phyloP scores from a whole-genome alignment of 108 stramenopile species.

The Pelagomonas calceolata region DNA sequence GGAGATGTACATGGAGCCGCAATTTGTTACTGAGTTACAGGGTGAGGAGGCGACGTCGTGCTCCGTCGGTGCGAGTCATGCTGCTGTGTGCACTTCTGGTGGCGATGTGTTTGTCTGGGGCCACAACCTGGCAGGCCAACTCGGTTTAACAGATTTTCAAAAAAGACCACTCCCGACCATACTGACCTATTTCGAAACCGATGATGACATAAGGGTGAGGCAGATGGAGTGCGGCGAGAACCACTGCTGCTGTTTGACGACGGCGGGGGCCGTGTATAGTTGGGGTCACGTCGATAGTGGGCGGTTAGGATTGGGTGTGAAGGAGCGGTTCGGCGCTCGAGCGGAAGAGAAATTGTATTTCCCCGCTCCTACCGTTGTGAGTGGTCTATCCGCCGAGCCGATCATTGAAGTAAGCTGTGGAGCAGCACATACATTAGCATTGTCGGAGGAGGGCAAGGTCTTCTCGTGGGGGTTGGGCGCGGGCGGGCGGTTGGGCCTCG shows the following conservation, averaged over 20 bases:
- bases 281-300: constrained; percentile 52
- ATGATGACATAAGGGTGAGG: constrained; percentile 13
- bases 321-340: constrained; percentile 27
- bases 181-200: constrained; percentile 24
- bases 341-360: constrained; percentile 25
- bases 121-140: constrained; percentile 38
- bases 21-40: constrained; percentile 36
- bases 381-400: constrained; percentile 24
- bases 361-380: constrained; percentile 31
- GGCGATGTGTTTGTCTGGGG: constrained; percentile 58
- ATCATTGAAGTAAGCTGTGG: constrained; percentile 49
- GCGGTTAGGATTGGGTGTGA: constrained; percentile 33
- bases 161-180: constrained; percentile 19
- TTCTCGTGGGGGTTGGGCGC: constrained; percentile 56
- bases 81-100: constrained; percentile 28
- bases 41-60: constrained; percentile 55
- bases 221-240: constrained; percentile 33
- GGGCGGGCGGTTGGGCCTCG: constrained; percentile 56
- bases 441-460: constrained; percentile 29
- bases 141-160: constrained; percentile 36
- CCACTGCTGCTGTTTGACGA: constrained; percentile 35
- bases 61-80: constrained; percentile 43
- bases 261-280: constrained; percentile 18
- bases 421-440: constrained; percentile 44
- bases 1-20: constrained; percentile 28